Evolutionary conservation across 1,284 basidiomycete genomes (phyloP), one percentile per base, ranked within the genome.

Genomic region (Phellopilus nigrolimitatus): DNA sequence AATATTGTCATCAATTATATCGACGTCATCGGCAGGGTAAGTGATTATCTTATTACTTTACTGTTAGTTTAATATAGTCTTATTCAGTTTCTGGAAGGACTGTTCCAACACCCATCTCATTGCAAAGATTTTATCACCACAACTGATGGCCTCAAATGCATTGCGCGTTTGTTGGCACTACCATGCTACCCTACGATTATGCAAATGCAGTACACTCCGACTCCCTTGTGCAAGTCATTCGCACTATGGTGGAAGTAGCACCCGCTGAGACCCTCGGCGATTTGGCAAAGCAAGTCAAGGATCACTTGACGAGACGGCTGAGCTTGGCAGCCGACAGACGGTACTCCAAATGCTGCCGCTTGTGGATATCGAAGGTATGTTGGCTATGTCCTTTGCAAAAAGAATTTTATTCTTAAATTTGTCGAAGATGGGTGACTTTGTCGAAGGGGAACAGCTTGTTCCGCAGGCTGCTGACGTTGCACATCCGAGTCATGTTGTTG

Each of bases 131-230:
- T 99, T 66, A 81, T 98, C 57, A 69, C 73, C 15, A 77, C 79
- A 47, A 76, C 80, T 2, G 86, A 90, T 54, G 91, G 92, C 10
- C 74, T 98, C 13, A 76, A 83, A 37, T 76, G 79, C 50, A 70
- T 99, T 21, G 83, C 93, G 46, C 76, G 77, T 54, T 74, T 98
- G 24, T 89, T 92, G 46, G 78, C 80, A 28, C 72, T 95, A 25
- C 90, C 94, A 4, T 95, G 90, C 62, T 97, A 33, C 93, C 97
- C 0, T 91, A 91, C 60, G 88, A 95, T 65, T 97, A 92, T 64
- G 84, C 86, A 4, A 83, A 82, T 56, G 91, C 91, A 50, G 76
- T 83, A 50, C 84, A 84, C 13, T 91, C 83, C 47, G 91, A 88
- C 62, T 88, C 91, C 0, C 76, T 97, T 60, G 85, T 95, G 7